These are phyloP conservation scores for Cladophialophora exuberans DNA, from an alignment of 2,329 filamentous ascomycete genomes.

Conservation along the genomic window DNA sequence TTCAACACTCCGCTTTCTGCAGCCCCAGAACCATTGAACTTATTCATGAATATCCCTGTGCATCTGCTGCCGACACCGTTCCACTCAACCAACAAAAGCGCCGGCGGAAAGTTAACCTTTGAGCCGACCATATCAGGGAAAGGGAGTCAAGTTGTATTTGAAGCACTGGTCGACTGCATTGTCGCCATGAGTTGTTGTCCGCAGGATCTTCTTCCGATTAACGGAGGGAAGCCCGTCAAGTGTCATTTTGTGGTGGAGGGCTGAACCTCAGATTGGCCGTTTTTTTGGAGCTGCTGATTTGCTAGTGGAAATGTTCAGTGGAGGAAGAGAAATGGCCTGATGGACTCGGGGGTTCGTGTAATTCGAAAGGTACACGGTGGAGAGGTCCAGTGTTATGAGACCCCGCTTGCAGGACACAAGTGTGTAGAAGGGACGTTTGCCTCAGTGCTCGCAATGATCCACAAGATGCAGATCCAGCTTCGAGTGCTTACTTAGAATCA, in stretches of 20 bases:
- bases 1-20: slow-evolving; percentile 17
- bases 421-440: too few relatives aligned
- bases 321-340: background rate
- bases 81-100: slow-evolving; percentile 9
- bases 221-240: slow-evolving; percentile 42
- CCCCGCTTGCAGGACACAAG: too few relatives aligned
- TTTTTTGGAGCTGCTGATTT: too few relatives aligned
- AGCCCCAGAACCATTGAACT: slow-evolving; percentile 47
- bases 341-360: background rate
- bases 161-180: slow-evolving; percentile 42
- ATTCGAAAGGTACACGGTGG: too few relatives aligned
- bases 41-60: slow-evolving; percentile 51
- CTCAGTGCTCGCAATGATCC: too few relatives aligned
- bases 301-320: too few relatives aligned
- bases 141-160: slow-evolving; percentile 42
- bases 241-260: slow-evolving; percentile 32
- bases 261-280: background rate
- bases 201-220: slow-evolving; percentile 45
- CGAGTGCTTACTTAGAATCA: slow-evolving; percentile 38
- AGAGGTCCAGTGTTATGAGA: too few relatives aligned
- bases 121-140: slow-evolving; percentile 39
- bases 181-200: slow-evolving; percentile 49
- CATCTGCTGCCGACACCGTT: background rate
- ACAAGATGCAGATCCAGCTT: too few relatives aligned
- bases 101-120: slow-evolving; percentile 39